Evolutionary conservation across 208 protist species (phyloP).

Genomic region (Crithidia brevicula): DNA sequence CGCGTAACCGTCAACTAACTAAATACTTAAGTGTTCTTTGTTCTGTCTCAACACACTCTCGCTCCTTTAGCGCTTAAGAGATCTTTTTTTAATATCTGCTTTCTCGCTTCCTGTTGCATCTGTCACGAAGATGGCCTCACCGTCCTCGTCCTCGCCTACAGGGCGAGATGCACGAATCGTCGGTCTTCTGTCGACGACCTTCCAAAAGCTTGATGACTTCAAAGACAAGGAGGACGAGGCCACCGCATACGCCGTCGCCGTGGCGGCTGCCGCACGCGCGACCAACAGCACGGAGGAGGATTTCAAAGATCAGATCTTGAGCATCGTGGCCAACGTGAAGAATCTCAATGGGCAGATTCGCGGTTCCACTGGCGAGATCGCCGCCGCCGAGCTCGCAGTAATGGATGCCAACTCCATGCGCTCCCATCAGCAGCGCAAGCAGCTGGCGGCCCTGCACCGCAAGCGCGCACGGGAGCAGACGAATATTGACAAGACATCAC

Average conservation of each 20-base stretch:
- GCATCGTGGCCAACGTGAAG: constrained; percentile 74
- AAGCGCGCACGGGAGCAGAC: constrained; percentile 85
- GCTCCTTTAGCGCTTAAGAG: too few relatives aligned
- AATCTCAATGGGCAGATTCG: constrained; percentile 73
- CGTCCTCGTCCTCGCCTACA: not conserved
- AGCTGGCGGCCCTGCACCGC: constrained; percentile 46
- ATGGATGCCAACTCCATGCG: constrained; percentile 84
- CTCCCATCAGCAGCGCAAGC: constrained; percentile 53
- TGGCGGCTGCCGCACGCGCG: constrained; percentile 46
- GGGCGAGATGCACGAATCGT: constrained; percentile 37
- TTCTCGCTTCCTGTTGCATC: too few relatives aligned
- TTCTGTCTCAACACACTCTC: too few relatives aligned
- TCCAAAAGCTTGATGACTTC: constrained; percentile 69
- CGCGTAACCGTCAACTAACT: too few relatives aligned
- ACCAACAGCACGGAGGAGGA: constrained; percentile 46
- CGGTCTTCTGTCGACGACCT: constrained; percentile 38
- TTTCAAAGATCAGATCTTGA: constrained; percentile 77
- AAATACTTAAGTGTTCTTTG: too few relatives aligned
- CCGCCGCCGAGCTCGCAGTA: constrained; percentile 46
- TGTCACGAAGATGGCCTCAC: not conserved
- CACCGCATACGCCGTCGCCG: constrained; percentile 42
- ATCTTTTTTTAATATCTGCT: too few relatives aligned
- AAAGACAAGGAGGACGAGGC: constrained; percentile 35
- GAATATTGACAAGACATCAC: constrained; percentile 73
- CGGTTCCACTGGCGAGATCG: constrained; percentile 19